A percentile compares a stretch with the other conserved stretches of the same genome.
Evolutionary conservation across 306 rosid genomes (phyloP).

Genomic region (Biancaea sappan): DNA sequence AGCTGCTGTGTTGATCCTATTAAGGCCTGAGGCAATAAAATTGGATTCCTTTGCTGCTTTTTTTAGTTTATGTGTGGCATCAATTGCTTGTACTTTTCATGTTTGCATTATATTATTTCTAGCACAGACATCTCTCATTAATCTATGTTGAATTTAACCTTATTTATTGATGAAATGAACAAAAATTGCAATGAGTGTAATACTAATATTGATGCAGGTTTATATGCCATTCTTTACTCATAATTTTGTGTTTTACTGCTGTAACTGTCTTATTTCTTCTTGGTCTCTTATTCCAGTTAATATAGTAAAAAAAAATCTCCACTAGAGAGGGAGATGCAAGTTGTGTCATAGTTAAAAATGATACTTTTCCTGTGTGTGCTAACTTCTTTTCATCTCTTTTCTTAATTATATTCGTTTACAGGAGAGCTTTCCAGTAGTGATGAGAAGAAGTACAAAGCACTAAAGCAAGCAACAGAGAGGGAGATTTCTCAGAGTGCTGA

Average conservation of each 20-base stretch:
- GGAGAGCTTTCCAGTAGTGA: conserved; percentile 98
- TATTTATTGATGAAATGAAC: background rate
- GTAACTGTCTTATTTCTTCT: no score
- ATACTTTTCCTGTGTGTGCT: background rate
- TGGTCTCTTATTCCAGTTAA: background rate
- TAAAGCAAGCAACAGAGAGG: conserved; percentile 95
- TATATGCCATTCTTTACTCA: background rate
- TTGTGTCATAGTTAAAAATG: conserved; percentile 10
- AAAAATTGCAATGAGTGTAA: background rate
- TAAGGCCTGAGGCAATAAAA: background rate
- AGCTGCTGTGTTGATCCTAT: background rate
- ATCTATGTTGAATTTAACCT: background rate
- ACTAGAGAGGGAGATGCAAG: background rate
- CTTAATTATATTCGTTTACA: conserved; percentile 30
- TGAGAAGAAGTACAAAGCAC: conserved; percentile 95
- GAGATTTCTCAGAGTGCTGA: conserved; percentile 99
- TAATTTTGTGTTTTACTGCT: background rate
- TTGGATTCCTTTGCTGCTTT: background rate
- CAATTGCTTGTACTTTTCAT: background rate
- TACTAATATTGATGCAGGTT: conserved; percentile 7
- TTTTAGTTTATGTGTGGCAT: background rate
- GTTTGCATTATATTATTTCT: conserved; percentile 2
- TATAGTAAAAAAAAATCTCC: background rate
- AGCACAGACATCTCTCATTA: background rate
- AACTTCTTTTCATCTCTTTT: background rate